phyloP scores from a whole-genome alignment of 176 grass and related monocot genomes.

The Oryza coarctata region DNA sequence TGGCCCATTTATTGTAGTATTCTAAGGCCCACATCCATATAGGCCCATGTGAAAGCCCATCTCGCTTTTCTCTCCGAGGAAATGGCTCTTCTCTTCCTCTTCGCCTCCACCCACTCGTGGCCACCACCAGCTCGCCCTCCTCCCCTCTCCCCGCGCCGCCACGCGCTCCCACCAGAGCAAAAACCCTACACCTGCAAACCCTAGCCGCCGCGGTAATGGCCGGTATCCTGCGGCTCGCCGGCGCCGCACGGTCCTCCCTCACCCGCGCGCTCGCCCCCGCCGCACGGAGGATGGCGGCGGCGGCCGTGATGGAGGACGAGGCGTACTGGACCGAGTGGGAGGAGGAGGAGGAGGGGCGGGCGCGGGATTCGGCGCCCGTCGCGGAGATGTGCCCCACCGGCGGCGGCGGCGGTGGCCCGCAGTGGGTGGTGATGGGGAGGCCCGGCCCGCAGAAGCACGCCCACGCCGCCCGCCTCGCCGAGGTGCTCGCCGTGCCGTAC shows the following conservation, averaged over 20 bases:
- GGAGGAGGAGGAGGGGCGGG: conserved; percentile 41
- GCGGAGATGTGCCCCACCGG: conserved; percentile 22
- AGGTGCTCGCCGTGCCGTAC: conserved; percentile 81
- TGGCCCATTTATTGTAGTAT: too few relatives aligned
- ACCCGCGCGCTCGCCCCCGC: not conserved
- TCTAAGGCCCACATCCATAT: too few relatives aligned
- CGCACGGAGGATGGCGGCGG: conserved; percentile 41
- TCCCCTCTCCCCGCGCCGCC: not conserved
- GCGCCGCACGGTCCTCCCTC: conserved; percentile 31
- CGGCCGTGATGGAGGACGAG: conserved; percentile 51
- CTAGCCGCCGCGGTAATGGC: conserved; percentile 58
- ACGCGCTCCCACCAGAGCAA: not conserved
- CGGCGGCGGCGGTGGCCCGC: conserved; percentile 39
- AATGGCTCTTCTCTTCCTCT: not conserved
- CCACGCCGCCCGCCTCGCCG: conserved; percentile 79
- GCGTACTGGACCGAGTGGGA: conserved; percentile 73
- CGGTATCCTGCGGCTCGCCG: conserved; percentile 50
- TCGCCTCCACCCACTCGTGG: too few relatives aligned
- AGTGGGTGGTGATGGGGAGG: conserved; percentile 94
- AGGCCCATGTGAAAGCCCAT: not conserved
- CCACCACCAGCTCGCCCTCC: not conserved
- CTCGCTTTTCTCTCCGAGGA: not conserved
- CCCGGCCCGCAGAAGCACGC: conserved; percentile 81
- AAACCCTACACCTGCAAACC: conserved; percentile 44
- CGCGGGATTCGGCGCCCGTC: not conserved